Percentiles rank a stretch among this genome's conserved stretches.
phyloP scores from a whole-genome alignment of 164 flowering plant genomes.

The Tetracentron sinense region DNA sequence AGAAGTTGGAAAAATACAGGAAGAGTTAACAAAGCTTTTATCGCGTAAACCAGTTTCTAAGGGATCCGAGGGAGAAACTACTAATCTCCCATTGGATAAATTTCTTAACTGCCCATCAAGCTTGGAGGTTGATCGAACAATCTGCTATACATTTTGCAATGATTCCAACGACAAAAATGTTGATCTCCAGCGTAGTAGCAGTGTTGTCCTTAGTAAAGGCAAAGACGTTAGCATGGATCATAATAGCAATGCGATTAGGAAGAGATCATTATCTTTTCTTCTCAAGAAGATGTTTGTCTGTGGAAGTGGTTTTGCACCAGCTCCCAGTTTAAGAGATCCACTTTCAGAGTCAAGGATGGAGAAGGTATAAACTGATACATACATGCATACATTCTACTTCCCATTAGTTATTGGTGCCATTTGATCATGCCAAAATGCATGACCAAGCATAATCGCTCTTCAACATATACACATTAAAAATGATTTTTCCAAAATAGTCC shows the following conservation, averaged over 20 bases:
- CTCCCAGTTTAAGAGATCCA: conserved; percentile 55
- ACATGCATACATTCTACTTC: not conserved
- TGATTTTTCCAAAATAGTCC: no score
- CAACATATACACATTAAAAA: no score
- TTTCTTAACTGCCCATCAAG: conserved; percentile 90
- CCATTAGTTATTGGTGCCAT: not conserved
- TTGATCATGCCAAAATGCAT: not conserved
- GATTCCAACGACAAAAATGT: conserved; percentile 33
- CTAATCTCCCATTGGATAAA: conserved; percentile 67
- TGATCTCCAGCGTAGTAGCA: conserved; percentile 45
- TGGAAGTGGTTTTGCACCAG: conserved; percentile 44
- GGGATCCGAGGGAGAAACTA: conserved; percentile 16
- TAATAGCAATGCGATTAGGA: conserved; percentile 42
- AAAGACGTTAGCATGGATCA: conserved; percentile 49
- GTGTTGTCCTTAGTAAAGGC: conserved; percentile 58
- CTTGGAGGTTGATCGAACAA: conserved; percentile 65
- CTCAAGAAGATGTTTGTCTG: conserved; percentile 71
- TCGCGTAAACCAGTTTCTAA: conserved; percentile 40
- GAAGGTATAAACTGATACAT: conserved; percentile 44
- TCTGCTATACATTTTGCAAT: conserved; percentile 9
- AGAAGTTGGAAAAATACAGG: conserved; percentile 68
- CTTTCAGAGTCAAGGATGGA: conserved; percentile 73
- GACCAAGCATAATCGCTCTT: no score
- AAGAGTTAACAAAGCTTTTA: conserved; percentile 50
- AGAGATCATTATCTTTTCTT: conserved; percentile 65